Conservation (phyloP, 495 filamentous ascomycete genomes). For the Aspergillus olivimuriae region DNA sequence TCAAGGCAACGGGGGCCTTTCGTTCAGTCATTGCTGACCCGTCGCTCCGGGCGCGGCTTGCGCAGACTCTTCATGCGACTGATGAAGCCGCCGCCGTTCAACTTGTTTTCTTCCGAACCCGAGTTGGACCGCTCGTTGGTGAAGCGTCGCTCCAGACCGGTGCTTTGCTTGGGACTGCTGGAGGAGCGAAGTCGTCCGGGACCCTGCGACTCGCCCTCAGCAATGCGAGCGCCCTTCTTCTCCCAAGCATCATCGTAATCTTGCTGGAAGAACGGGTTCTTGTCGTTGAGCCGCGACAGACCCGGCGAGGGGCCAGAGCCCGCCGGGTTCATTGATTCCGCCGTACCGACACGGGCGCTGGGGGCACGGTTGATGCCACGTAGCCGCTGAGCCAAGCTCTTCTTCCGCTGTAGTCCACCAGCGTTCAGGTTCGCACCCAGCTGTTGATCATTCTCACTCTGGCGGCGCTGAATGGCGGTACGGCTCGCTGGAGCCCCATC, state of each 20-base stretch:
- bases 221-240: conserved; percentile 57
- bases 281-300: conserved; percentile 41
- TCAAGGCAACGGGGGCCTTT: too few species aligned
- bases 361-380: conserved; percentile 58
- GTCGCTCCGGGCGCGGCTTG: conserved; percentile 43
- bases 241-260: conserved; percentile 75
- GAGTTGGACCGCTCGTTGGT: conserved; percentile 56
- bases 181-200: conserved; percentile 46
- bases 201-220: conserved; percentile 41
- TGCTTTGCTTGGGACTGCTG: conserved; percentile 53
- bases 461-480: conserved; percentile 70
- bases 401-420: conserved; percentile 79
- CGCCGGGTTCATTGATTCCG: conserved; percentile 42
- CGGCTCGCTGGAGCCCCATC: conserved; percentile 89
- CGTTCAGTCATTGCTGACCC: conserved; percentile 29
- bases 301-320: conserved; percentile 23
- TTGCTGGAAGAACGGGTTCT: conserved; percentile 84
- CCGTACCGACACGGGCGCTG: conserved; percentile 43
- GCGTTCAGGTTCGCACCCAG: conserved; percentile 21
- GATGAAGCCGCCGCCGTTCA: conserved; percentile 60
- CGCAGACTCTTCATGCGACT: conserved; percentile 85
- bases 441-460: conserved; percentile 50
- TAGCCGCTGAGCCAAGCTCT: conserved; percentile 84
- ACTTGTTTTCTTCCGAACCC: conserved; percentile 32
- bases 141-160: conserved; percentile 57